phyloP scores from a whole-genome alignment of 441 rosid species.

The Euphorbia corollata region DNA sequence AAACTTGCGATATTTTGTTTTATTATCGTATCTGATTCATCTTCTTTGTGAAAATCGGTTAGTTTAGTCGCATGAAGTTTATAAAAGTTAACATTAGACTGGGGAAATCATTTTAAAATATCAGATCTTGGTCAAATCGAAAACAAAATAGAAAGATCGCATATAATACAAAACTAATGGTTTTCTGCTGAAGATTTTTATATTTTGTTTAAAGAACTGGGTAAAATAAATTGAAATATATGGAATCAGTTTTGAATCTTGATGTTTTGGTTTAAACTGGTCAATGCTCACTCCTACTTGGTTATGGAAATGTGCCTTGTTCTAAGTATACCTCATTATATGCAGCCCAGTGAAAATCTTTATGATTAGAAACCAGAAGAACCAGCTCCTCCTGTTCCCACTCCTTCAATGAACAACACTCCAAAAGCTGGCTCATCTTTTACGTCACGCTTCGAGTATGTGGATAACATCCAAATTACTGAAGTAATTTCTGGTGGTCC shows the following conservation, averaged over 20 bases:
- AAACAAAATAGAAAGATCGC: neutral
- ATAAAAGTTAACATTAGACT: neutral
- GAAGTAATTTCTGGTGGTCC: slow-evolving; percentile 49
- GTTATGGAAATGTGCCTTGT: neutral
- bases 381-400: slow-evolving; percentile 45
- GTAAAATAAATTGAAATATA: neutral
- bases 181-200: neutral
- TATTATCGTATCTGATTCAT: too few species aligned
- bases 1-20: neutral
- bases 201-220: neutral
- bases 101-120: neutral
- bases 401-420: slow-evolving; percentile 32
- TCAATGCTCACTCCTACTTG: neutral
- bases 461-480: slow-evolving; percentile 53
- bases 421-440: slow-evolving; percentile 46
- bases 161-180: neutral
- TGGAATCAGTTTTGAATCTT: neutral
- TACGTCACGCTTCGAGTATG: slow-evolving; percentile 83
- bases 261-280: neutral
- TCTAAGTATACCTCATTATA: slow-evolving; percentile 8
- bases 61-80: too few species aligned
- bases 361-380: slow-evolving; percentile 97
- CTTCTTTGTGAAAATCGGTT: too few species aligned
- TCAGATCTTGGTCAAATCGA: neutral
- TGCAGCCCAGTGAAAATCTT: slow-evolving; percentile 76